Base-by-base conservation (phyloP, 352 stramenopile genomes). In the Globisporangium viniferum region DNA sequence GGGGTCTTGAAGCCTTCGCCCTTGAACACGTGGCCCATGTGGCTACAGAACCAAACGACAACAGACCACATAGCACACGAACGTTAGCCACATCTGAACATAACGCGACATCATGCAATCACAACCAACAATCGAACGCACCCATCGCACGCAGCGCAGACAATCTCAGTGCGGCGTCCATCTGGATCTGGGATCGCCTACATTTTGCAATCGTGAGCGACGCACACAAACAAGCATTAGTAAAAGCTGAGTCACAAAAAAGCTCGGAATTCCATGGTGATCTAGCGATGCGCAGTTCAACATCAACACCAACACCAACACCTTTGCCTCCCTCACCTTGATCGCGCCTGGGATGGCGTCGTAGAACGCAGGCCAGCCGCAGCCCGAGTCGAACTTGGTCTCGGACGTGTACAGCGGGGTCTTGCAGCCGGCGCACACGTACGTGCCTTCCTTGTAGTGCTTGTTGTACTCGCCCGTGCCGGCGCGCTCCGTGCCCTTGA, bases 21-120 rank as follows among this genome's bases (percentile, higher is more conserved):
- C 73, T 96, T 94, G 71, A 97, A 97, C 29, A 97, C 86, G 74
- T 97, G 91, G 48, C 90, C 91, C 84, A 97, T 95, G 76, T 97
- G 91, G 44, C 86, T 94, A 46, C 9, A 65, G 18, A 60, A 10
- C 27, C 36, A 44, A 67, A 68, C n/a, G 44, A 68, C 29, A 60
- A 36, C 0, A 67, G 9, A 58, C n/a, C 46, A 12, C 5, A 51
- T 18, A 51, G 12, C 6, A n/a, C 41, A 49, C 18, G 14, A 27
- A 36, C 58, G 6, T 58, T 35, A 59, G 27, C 22, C 31, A 18
- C 22, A 22, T 58, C 4, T 10, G 12, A 31, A 31, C 10, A 8
- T 35, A 35, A 58, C 9, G n/a, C 15, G 4, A 58, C 22, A 22
- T 33, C 33, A n/a, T 49, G 41, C 55, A 18, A 15, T 33, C 27